Evolutionary conservation across 2,329 filamentous ascomycete genomes (phyloP).

Genomic region (Podosphaera xanthii): DNA sequence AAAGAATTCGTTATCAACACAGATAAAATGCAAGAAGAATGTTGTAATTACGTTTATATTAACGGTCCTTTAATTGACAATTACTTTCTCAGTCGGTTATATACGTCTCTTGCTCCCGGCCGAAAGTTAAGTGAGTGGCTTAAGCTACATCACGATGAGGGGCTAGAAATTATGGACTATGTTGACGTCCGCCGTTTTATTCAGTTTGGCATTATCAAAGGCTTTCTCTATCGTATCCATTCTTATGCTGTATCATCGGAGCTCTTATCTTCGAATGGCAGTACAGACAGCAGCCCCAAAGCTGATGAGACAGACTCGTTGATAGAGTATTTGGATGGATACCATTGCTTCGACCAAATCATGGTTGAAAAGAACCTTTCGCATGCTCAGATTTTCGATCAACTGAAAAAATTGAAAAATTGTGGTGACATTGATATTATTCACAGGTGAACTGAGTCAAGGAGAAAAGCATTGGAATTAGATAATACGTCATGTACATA

Average conservation of each 20-base stretch:
- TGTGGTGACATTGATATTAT: conserved; percentile 18
- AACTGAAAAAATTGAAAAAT: conserved; percentile 32
- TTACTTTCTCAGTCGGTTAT: conserved; percentile 56
- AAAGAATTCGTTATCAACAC: conserved; percentile 56
- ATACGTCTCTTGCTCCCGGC: conserved; percentile 64
- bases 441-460: conserved; percentile 13
- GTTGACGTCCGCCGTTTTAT: conserved; percentile 81
- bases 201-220: conserved; percentile 91
- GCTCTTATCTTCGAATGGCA: conserved; percentile 24
- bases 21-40: conserved; percentile 62
- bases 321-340: conserved; percentile 48
- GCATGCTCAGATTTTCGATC: conserved; percentile 47
- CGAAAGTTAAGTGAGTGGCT: conserved; percentile 77
- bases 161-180: conserved; percentile 42
- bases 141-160: conserved; percentile 43
- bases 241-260: conserved; percentile 61
- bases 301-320: conserved; percentile 23
- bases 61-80: conserved; percentile 22
- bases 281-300: conserved; percentile 9
- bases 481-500: too few species aligned
- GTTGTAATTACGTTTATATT: conserved; percentile 48
- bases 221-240: conserved; percentile 77
- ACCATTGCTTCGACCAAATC: conserved; percentile 61
- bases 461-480: background rate
- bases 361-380: conserved; percentile 51